Evolutionary conservation across 768 basidiomycete genomes (phyloP).

Genomic region (Megacollybia marginata): DNA sequence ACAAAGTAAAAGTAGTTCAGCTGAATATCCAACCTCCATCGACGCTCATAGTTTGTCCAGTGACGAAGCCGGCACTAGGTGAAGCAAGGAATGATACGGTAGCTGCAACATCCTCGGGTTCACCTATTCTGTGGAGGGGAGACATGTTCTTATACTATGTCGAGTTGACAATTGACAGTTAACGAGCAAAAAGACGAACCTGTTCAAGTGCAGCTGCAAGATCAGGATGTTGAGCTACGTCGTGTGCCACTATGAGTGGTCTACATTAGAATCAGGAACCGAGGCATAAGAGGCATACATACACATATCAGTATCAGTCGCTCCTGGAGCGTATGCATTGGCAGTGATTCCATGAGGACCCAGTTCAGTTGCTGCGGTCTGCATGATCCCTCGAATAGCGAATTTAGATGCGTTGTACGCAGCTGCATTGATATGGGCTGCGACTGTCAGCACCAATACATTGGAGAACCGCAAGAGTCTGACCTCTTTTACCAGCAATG

Average conservation of each 20-base stretch:
- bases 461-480: too few relatives aligned
- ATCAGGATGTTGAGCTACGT: background rate
- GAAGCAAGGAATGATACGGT: slow-evolving; percentile 30
- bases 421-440: background rate
- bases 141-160: background rate
- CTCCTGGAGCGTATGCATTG: slow-evolving; percentile 32
- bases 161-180: background rate
- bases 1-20: too few relatives aligned
- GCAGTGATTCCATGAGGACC: slow-evolving; percentile 28
- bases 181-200: background rate
- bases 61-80: slow-evolving; percentile 25
- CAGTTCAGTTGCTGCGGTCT: slow-evolving; percentile 26
- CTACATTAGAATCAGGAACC: background rate
- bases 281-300: slow-evolving; percentile 8
- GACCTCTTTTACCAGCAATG: too few relatives aligned
- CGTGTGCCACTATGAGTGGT: background rate
- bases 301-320: slow-evolving; percentile 17
- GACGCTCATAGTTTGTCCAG: slow-evolving; percentile 11
- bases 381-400: slow-evolving; percentile 33
- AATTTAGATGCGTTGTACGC: slow-evolving; percentile 33
- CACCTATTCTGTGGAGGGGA: slow-evolving; percentile 4
- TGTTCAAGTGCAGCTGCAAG: background rate
- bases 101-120: slow-evolving; percentile 25
- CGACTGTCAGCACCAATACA: too few relatives aligned
- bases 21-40: too few relatives aligned